phyloP scores from a whole-genome alignment of 2,329 filamentous ascomycete genomes.

The Immersiporthe knoxdaviesiana region DNA sequence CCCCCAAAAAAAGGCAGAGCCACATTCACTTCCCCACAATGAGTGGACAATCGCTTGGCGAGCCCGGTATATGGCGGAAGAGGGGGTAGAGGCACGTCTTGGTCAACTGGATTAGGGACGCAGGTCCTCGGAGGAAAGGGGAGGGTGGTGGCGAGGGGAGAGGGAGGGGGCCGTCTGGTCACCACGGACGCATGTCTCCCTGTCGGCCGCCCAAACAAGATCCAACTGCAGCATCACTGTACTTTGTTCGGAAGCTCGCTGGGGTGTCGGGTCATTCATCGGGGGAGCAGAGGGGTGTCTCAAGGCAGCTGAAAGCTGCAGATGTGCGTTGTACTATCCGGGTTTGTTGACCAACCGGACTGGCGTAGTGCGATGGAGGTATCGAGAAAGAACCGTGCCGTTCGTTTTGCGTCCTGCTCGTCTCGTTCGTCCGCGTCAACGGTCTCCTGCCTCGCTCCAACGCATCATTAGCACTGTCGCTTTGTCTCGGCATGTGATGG shows the following conservation, averaged over 20 bases:
- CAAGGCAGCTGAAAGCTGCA: not conserved
- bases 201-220: not conserved
- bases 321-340: not conserved
- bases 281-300: not conserved
- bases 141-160: no score
- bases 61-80: not conserved
- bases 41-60: not conserved
- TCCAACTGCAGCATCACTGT: not conserved
- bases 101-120: not conserved
- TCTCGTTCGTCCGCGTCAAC: not conserved
- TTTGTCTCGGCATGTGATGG: not conserved
- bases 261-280: not conserved
- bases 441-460: not conserved
- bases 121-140: not conserved
- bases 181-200: not conserved
- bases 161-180: not conserved
- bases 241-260: not conserved
- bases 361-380: not conserved
- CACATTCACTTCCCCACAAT: not conserved
- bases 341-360: not conserved
- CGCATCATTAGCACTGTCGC: not conserved
- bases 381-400: not conserved
- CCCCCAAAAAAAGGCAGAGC: not conserved
- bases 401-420: not conserved
- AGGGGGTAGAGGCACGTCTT: not conserved